A percentile compares a stretch with the other conserved stretches of the same genome.
Evolutionary conservation across 768 basidiomycete genomes (phyloP).

Genomic region (Naematelia encephala): DNA sequence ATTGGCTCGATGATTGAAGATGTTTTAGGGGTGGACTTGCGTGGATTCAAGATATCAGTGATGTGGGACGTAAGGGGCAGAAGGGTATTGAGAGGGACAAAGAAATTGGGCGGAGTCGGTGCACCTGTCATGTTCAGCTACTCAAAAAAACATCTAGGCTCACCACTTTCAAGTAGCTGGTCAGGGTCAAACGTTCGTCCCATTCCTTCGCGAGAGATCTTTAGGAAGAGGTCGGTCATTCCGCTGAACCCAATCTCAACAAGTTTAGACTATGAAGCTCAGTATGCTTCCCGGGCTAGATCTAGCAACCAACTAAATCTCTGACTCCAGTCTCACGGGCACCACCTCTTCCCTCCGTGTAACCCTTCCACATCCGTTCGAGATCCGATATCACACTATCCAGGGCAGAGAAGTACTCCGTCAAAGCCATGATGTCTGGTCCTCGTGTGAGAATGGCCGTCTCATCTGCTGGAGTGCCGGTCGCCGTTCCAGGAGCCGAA

Average conservation of each 20-base stretch:
- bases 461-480: conserved; percentile 40
- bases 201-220: conserved; percentile 37
- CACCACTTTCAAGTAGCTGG: conserved; percentile 33
- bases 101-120: conserved; percentile 39
- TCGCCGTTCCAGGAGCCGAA: conserved; percentile 17
- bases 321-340: conserved; percentile 41
- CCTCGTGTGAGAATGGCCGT: conserved; percentile 41
- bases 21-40: conserved; percentile 22
- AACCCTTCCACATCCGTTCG: conserved; percentile 43
- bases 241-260: conserved; percentile 44
- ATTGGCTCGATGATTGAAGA: conserved; percentile 15
- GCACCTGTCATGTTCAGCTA: conserved; percentile 23
- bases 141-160: neutral
- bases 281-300: neutral
- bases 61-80: conserved; percentile 19
- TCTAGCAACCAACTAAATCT: conserved; percentile 32
- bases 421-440: conserved; percentile 43
- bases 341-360: conserved; percentile 37
- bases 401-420: conserved; percentile 43
- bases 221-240: conserved; percentile 37
- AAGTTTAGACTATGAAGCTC: conserved; percentile 27
- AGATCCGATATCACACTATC: conserved; percentile 41
- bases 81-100: conserved; percentile 34
- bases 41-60: conserved; percentile 8
- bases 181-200: conserved; percentile 28